Evolutionary conservation across 2,329 filamentous ascomycete species (phyloP).

Genomic region (Diaporthe ilicicola): DNA sequence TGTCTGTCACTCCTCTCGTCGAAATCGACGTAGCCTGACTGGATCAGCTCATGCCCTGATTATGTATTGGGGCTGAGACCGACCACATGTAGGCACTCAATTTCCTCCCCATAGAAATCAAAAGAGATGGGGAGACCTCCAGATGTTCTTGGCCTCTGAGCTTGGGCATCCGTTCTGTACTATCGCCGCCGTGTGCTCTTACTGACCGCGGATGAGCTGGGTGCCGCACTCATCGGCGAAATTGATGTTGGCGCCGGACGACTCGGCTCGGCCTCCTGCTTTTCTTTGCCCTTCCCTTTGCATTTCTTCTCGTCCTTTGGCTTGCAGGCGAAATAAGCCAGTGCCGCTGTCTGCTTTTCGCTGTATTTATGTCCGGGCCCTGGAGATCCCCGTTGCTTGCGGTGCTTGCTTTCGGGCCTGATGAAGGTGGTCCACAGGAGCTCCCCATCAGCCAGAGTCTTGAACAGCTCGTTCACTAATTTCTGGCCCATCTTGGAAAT

Average conservation of each 20-base stretch:
- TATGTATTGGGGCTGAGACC: too few relatives aligned
- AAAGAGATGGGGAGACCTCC: too few relatives aligned
- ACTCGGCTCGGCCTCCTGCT: background rate
- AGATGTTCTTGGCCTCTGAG: too few relatives aligned
- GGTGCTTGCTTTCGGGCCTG: background rate
- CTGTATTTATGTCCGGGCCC: background rate
- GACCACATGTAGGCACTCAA: background rate
- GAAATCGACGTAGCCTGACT: too few relatives aligned
- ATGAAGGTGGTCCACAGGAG: background rate
- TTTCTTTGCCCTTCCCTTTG: background rate
- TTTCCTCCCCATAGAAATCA: too few relatives aligned
- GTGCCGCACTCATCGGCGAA: background rate
- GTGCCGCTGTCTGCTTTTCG: background rate
- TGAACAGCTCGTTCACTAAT: slow-evolving; percentile 1
- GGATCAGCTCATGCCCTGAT: too few relatives aligned
- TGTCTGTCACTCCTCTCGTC: background rate
- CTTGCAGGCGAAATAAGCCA: slow-evolving; percentile 2
- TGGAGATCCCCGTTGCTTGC: background rate
- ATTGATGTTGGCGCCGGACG: background rate
- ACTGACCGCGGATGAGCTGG: background rate
- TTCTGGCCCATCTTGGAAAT: background rate
- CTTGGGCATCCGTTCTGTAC: accelerated
- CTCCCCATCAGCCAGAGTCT: background rate
- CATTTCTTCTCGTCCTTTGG: background rate
- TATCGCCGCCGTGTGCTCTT: background rate